Base-by-base conservation (phyloP, 129 eudicot species). In the Flaveria trinervia region DNA sequence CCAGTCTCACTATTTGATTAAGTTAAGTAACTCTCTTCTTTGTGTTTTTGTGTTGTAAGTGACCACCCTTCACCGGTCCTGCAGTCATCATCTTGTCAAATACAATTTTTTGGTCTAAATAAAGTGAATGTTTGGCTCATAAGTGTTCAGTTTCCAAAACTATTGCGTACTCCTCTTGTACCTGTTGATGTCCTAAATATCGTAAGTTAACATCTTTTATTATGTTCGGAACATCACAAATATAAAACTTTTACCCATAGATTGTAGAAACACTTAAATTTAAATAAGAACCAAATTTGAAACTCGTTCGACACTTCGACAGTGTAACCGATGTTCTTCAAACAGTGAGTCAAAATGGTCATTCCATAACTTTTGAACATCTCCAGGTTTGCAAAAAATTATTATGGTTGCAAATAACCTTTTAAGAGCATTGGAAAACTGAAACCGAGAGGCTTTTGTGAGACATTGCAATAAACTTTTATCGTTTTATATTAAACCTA, bases 241-340 rank as follows among this genome's bases (percentile, higher is more conserved):
- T 39, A 1, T 30, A 7, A 68, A 22, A 48, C 6, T 25, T 41
- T 75, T 74, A 15, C 86, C 81, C 86, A 78, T 68, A 17, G 74
- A 39, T 25, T 77, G 50, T 33, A 45, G 51, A 25, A 20, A 50
- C 1, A 44, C 14, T 4, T 26, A 3, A 57, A 16, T 33, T 6
- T 33, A 36, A 5, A 2, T 17, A 66, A 56, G 68, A 17, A 28
- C 68, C 17, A 14, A 50, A 5, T 51, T 45, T 18, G 8, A 48
- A 7, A 43, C 15, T 36, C 17, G 12, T 22, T 28, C 17, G 5
- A 50, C 16, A 6, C 12, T 7, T n/a, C 4, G 14, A 15, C 39
- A 17, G 16, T 44, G 5, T 16, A 11, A 18, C 13, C 46, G 7
- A 11, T 23, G 70, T 13, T 76, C 85, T 15, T 76, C 44, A 13